Evolutionary conservation across 495 filamentous ascomycete species (phyloP), one percentile per base, ranked within the genome.

Genomic region (Hypomontagnella monticulosa): DNA sequence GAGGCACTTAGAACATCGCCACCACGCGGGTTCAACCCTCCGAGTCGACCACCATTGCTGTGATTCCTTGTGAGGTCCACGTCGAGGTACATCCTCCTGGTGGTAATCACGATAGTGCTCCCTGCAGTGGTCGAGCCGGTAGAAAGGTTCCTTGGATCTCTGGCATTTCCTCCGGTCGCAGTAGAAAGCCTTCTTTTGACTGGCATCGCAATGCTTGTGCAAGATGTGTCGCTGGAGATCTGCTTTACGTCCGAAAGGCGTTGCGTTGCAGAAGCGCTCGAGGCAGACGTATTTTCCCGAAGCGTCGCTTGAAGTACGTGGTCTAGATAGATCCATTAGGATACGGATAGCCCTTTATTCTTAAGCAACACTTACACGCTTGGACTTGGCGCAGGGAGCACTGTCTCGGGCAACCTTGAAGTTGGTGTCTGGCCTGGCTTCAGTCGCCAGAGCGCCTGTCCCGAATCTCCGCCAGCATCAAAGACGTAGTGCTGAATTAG

Each of bases 101-200:
- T 86, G 83, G 48, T 58, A 81, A 9, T 80, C 76, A 9, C 81
- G 73, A 7, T 81, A 73, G 61, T 86, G 83, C 37, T 84, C 81
- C 12, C 83, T 73, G 20, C 73, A 80, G 57, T 82, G 81, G 44
- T 83, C 81, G 12, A 73, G 72, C 1, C 81, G 73, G 48, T 63
- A 69, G 69, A 81, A 82, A 9, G 79, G 75, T 1, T 65, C 36
- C 9, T 66, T 57, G 33, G 73, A 70, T 2, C 81, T 77, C 30
- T 49, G 40, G 51, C 81, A 82, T 30, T 55, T 71, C 34, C 66
- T 69, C 67, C 78, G 80, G 65, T 82, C 80, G 68, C 80, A 82
- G 0, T 44, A 52, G 57, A 69, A 82, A 33, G 72, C 57, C 7
- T 70, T 69, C 67, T 80, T 81, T 20, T 79, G 41, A 4, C 63